Evolutionary conservation across 1,139 yeast genomes (phyloP).

Genomic region (Yamadazyma diddensiae): DNA sequence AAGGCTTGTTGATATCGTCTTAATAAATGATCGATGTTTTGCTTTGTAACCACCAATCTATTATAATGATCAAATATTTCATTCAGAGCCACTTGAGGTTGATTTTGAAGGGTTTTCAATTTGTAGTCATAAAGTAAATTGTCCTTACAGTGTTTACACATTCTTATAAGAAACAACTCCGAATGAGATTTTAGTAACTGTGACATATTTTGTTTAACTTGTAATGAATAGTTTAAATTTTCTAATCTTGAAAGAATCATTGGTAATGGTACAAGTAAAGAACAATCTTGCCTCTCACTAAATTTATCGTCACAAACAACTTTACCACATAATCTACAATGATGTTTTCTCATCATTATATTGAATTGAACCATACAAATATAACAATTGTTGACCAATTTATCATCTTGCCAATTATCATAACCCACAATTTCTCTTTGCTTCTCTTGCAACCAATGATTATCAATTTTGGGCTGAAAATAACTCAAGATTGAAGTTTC

Average conservation of each 20-base stretch:
- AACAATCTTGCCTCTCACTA: slow-evolving; percentile 48
- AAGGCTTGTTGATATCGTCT: slow-evolving; percentile 24
- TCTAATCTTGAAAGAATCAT: slow-evolving; percentile 44
- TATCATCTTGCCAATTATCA: slow-evolving; percentile 66
- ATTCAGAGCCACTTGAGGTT: neutral
- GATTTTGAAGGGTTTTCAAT: slow-evolving; percentile 19
- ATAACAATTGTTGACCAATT: slow-evolving; percentile 50
- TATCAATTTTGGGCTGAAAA: slow-evolving; percentile 6
- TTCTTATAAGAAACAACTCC: slow-evolving; percentile 29
- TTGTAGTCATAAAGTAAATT: slow-evolving; percentile 57
- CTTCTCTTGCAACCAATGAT: slow-evolving; percentile 6
- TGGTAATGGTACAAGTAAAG: slow-evolving; percentile 64
- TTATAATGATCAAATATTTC: slow-evolving; percentile 29
- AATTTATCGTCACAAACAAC: slow-evolving; percentile 71
- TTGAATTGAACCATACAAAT: slow-evolving; percentile 61
- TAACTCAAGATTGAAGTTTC: slow-evolving; percentile 2
- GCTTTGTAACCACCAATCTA: slow-evolving; percentile 31
- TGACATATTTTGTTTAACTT: slow-evolving; percentile 21
- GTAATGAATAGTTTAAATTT: slow-evolving; percentile 33
- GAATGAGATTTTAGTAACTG: slow-evolving; percentile 12
- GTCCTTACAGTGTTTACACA: slow-evolving; percentile 70
- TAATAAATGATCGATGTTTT: slow-evolving; percentile 29
- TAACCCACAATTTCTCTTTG: slow-evolving; percentile 38
- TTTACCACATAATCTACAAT: slow-evolving; percentile 80
- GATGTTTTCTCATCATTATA: slow-evolving; percentile 72